phyloP scores from a whole-genome alignment of 2,329 filamentous ascomycete species.

The Alternaria ethzedia region DNA sequence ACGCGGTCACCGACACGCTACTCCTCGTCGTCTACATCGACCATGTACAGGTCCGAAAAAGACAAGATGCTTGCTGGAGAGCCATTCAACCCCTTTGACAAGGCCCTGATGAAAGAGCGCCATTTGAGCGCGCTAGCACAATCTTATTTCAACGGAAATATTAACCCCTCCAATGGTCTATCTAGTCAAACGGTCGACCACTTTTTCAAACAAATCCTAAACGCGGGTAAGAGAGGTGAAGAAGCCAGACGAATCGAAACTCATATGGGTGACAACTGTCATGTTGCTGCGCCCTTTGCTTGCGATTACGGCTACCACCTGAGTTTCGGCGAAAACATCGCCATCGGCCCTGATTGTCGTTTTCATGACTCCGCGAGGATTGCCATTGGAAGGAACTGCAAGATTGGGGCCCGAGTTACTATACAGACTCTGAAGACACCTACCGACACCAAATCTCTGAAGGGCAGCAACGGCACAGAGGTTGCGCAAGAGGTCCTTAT shows the following conservation, averaged over 20 bases:
- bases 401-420: slow-evolving; percentile 79
- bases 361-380: slow-evolving; percentile 88
- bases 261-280: slow-evolving; percentile 74
- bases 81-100: slow-evolving; percentile 79
- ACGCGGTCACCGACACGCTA: slow-evolving; percentile 34
- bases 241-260: slow-evolving; percentile 47
- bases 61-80: slow-evolving; percentile 87
- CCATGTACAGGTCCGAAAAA: slow-evolving; percentile 69
- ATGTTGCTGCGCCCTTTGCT: slow-evolving; percentile 85
- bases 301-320: slow-evolving; percentile 98
- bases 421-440: slow-evolving; percentile 79
- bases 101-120: slow-evolving; percentile 81
- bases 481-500: slow-evolving; percentile 76
- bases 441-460: slow-evolving; percentile 74
- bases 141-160: slow-evolving; percentile 85
- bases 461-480: slow-evolving; percentile 75
- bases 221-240: slow-evolving; percentile 58
- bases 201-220: slow-evolving; percentile 74
- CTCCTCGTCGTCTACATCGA: slow-evolving; percentile 32
- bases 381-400: slow-evolving; percentile 76
- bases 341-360: slow-evolving; percentile 81
- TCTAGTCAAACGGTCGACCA: slow-evolving; percentile 68
- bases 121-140: slow-evolving; percentile 81
- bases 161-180: slow-evolving; percentile 73
- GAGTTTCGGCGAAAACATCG: slow-evolving; percentile 81